A percentile compares a stretch with the other conserved stretches of the same genome.
Evolutionary conservation across 2,329 filamentous ascomycete genomes (phyloP).

Genomic region (Cadophora luteo-olivacea): DNA sequence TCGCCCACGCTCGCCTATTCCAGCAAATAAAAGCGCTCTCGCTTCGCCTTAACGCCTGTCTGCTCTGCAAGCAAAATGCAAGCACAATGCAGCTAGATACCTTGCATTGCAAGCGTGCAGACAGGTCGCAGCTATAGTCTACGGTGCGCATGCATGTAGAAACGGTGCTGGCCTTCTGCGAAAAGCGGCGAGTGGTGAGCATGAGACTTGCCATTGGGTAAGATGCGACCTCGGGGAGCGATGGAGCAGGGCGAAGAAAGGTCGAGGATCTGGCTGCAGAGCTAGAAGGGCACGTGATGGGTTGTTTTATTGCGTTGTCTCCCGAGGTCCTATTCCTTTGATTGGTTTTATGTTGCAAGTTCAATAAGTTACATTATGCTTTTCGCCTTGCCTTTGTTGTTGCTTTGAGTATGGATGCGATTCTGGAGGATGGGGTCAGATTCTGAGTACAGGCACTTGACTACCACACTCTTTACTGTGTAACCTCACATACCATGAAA

Average conservation of each 20-base stretch:
- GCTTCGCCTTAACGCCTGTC: slow-evolving; percentile 10
- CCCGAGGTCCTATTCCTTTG: not conserved
- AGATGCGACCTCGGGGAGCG: not conserved
- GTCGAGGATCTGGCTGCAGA: not conserved
- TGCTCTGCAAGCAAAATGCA: not conserved
- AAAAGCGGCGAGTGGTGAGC: slow-evolving; percentile 7
- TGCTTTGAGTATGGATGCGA: not conserved
- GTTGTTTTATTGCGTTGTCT: not conserved
- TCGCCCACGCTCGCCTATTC: slow-evolving; percentile 1
- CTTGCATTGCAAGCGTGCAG: not conserved
- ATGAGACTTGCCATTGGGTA: not conserved
- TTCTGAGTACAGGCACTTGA: not conserved
- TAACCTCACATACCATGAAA: not conserved
- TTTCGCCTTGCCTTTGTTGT: not conserved
- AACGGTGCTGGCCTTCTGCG: not conserved
- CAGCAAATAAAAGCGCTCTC: slow-evolving; percentile 13
- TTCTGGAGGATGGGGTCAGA: not conserved
- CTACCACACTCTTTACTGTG: not conserved
- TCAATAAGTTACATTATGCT: not conserved
- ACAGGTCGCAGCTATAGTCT: not conserved
- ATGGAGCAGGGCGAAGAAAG: not conserved
- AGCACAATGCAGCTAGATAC: not conserved
- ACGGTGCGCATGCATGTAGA: not conserved
- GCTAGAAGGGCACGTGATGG: slow-evolving; percentile 7
- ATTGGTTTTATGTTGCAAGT: not conserved